Percentiles rank a stretch among this genome's conserved stretches.
Evolutionary conservation across 306 rosid genomes (phyloP).

Genomic region (Senna siamea): DNA sequence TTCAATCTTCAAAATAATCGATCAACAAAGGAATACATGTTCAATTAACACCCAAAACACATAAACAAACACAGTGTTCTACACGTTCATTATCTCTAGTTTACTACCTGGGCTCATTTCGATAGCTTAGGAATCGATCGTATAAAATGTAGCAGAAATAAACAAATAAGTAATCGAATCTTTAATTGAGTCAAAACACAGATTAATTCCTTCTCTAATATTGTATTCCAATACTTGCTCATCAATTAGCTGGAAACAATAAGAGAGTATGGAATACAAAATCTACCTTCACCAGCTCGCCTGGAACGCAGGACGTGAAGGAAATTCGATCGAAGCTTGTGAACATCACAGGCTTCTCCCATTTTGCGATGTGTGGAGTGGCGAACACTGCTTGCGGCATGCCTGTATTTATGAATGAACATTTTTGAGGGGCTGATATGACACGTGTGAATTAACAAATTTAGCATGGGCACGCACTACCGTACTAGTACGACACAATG

Average conservation of each 20-base stretch:
- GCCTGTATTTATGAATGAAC: slow-evolving; percentile 23
- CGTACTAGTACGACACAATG: too few relatives aligned
- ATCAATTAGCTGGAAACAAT: neutral
- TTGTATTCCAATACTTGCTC: neutral
- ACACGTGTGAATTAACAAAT: slow-evolving; percentile 40
- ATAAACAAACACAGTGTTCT: neutral
- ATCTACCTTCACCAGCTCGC: slow-evolving; percentile 54
- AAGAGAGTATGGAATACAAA: neutral
- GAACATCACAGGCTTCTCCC: slow-evolving; percentile 47
- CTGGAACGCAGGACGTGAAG: slow-evolving; percentile 54
- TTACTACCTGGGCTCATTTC: neutral
- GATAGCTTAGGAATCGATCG: neutral
- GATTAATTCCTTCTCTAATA: neutral
- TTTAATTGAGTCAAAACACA: neutral
- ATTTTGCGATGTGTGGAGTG: slow-evolving; percentile 22
- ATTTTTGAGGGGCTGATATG: slow-evolving; percentile 34
- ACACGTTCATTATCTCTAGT: neutral
- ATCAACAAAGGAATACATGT: neutral
- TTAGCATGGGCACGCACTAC: slow-evolving; percentile 51
- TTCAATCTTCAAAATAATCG: neutral
- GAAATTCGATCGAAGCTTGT: slow-evolving; percentile 62
- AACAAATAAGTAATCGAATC: neutral
- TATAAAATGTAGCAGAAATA: neutral
- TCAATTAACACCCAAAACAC: neutral
- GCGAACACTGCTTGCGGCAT: neutral